Evolutionary conservation across 768 basidiomycete species (phyloP).

Genomic region (Leccinum uliginosum): DNA sequence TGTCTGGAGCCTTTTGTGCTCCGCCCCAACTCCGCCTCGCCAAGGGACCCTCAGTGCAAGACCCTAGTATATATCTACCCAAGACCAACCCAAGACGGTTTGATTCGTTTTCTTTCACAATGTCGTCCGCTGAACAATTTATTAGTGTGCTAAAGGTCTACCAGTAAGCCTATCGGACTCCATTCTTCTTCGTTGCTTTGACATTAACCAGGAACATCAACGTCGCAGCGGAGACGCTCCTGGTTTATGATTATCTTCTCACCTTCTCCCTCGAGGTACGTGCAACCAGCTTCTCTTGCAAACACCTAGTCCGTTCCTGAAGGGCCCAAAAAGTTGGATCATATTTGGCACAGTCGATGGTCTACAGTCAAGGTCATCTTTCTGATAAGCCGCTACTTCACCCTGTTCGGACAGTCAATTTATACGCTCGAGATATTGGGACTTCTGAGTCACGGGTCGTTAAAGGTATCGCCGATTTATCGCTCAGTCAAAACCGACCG

Average conservation of each 20-base stretch:
- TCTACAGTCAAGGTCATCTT: conserved; percentile 7
- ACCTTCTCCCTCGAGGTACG: conserved; percentile 12
- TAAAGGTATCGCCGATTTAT: not conserved
- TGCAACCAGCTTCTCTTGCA: not conserved
- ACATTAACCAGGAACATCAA: not conserved
- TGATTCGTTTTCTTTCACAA: not conserved
- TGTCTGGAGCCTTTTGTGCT: no score
- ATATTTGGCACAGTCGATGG: conserved; percentile 6
- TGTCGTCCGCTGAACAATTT: not conserved
- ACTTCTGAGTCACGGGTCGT: conserved; percentile 9
- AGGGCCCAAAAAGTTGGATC: not conserved
- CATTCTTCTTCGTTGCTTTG: not conserved
- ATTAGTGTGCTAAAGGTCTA: not conserved
- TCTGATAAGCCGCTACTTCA: conserved; percentile 14
- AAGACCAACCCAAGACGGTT: not conserved
- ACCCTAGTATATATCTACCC: no score
- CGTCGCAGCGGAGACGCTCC: not conserved
- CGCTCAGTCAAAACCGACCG: not conserved
- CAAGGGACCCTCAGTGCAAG: no score
- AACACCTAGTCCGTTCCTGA: not conserved
- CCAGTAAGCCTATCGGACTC: not conserved
- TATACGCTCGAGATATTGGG: conserved; percentile 12
- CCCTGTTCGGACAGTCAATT: conserved; percentile 4
- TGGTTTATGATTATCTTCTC: conserved; percentile 7
- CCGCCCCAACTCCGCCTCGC: no score